Conservation (phyloP, 345 rosid genomes). For the Eucalyptus virginea region DNA sequence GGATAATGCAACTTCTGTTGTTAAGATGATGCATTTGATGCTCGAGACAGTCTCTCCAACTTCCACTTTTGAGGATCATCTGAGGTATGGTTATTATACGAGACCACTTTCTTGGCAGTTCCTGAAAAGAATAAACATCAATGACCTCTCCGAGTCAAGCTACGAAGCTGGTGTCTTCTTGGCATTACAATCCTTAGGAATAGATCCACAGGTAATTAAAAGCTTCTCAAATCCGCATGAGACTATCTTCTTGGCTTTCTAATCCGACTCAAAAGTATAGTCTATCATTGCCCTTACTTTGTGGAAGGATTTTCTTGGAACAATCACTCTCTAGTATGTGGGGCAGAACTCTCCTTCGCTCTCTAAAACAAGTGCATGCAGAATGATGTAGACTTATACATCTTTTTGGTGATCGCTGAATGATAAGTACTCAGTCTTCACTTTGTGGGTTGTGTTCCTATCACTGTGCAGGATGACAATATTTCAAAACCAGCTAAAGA, state of each 20-base stretch:
- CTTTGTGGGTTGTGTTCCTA: not conserved
- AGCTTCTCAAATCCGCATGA: not conserved
- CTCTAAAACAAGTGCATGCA: not conserved
- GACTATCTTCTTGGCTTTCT: not conserved
- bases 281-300: not conserved
- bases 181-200: conserved; percentile 57
- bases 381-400: not conserved
- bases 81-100: no score
- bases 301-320: not conserved
- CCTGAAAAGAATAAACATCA: no score
- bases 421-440: not conserved
- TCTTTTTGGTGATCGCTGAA: not conserved
- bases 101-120: no score
- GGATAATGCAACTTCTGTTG: no score
- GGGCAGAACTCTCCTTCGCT: not conserved
- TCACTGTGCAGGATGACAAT: not conserved
- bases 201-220: conserved; percentile 18
- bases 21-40: no score
- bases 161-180: conserved; percentile 48
- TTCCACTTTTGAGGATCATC: no score
- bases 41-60: no score
- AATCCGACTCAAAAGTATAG: not conserved
- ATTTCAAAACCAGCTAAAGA: not conserved
- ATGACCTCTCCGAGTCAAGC: conserved; percentile 44
- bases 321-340: not conserved